phyloP scores from a whole-genome alignment of 805 yeast genomes.

The Candida sanyiensis region DNA sequence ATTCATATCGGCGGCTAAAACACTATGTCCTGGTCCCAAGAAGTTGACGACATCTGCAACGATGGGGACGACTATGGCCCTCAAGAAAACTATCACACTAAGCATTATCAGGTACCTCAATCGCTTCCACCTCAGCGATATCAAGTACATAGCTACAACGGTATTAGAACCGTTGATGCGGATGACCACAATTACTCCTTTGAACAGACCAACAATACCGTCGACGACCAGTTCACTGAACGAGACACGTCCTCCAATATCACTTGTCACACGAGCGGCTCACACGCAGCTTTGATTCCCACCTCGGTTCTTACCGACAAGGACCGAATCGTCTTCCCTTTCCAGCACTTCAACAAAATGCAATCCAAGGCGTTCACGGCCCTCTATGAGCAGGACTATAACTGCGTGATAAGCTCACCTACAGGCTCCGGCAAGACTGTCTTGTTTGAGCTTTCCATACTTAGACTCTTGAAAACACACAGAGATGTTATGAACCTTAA shows the following conservation, averaged over 20 bases:
- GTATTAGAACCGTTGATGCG: conserved; percentile 10
- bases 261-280: conserved; percentile 7
- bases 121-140: background rate
- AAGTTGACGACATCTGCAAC: too few relatives aligned
- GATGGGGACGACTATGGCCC: too few relatives aligned
- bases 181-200: conserved; percentile 1
- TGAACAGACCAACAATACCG: conserved; percentile 4
- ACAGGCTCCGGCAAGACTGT: conserved; percentile 59
- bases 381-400: conserved; percentile 32
- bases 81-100: background rate
- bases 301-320: conserved; percentile 32
- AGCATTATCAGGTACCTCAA: background rate
- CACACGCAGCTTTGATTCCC: conserved; percentile 5
- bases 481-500: conserved; percentile 26
- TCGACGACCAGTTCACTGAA: conserved; percentile 7
- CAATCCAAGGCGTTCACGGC: conserved; percentile 39
- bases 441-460: conserved; percentile 46
- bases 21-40: too few relatives aligned
- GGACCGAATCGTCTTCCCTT: conserved; percentile 31
- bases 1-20: too few relatives aligned
- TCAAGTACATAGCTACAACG: conserved; percentile 1
- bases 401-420: conserved; percentile 48
- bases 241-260: conserved; percentile 11
- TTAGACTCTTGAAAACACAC: conserved; percentile 29
- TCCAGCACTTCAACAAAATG: conserved; percentile 41